Base-by-base conservation (phyloP, 306 rosid species). In the Vicia faba region DNA sequence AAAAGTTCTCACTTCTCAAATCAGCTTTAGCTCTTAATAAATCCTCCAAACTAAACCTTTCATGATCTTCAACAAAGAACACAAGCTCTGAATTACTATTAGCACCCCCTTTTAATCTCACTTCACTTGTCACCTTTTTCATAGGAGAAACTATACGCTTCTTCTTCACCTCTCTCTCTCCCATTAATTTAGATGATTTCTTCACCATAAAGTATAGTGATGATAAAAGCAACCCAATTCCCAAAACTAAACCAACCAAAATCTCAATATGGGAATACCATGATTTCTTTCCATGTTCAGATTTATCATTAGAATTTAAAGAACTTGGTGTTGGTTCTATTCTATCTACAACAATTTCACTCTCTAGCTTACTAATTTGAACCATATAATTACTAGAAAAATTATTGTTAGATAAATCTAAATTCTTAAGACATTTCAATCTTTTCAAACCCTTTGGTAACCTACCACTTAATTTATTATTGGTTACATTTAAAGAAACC, bases 11-110 rank as follows among this genome's bases (percentile, higher is more conserved):
- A 31, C 78, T 86, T 75, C 82, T 73, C 73, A 88, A 81, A 19
- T 88, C 85, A 51, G 88, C 87, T 8, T 72, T 68, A 53, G 96
- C 93, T 75, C 75, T 78, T 57, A 83, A 85, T 8, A 86, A 78
- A 6, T 91, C 96, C 64, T 84, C 91, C 43, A 91, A 19, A 36
- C 74, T 76, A 78, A 91, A 91, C 61, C 80, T 84, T 10, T 88
- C 88, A 11, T 82, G 69, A 72, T 83, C 80, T 60, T 76, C 88
- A 49, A 86, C 91, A 55, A 88, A 88, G 78, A 88, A 83, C 61
- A 91, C 87, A n/a, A 91, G 86, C 57, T 84, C 82, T 29, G 78
- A 44, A 28, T 26, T 28, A 12, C 4, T 13, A 26, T 5, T 26
- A 9, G 20, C 62, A 8, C 62, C 73, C 58, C 51, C 43, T 11